Conservation (phyloP, 805 yeast genomes). For the Allodekkera sacchari region DNA sequence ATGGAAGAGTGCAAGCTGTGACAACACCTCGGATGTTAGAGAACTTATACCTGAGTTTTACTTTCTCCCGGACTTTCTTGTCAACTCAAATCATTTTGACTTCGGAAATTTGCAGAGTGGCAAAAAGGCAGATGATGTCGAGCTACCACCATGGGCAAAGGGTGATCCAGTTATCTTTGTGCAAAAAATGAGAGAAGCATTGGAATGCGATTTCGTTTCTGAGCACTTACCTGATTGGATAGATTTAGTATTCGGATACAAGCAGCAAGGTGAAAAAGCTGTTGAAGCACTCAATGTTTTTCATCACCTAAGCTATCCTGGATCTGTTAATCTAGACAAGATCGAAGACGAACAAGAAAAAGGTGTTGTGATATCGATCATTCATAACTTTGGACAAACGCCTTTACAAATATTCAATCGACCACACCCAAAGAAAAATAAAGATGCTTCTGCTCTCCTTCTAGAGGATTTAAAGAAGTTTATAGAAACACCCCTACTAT, state of each 20-base stretch:
- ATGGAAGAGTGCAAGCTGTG: slow-evolving; percentile 73
- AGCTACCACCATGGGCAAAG: slow-evolving; percentile 77
- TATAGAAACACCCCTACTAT: slow-evolving; percentile 24
- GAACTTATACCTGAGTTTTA: slow-evolving; percentile 84
- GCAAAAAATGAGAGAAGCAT: slow-evolving; percentile 68
- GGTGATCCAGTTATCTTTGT: slow-evolving; percentile 69
- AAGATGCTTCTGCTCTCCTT: slow-evolving; percentile 21
- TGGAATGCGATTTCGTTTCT: slow-evolving; percentile 77
- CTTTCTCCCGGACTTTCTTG: slow-evolving; percentile 70
- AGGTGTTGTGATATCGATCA: slow-evolving; percentile 72
- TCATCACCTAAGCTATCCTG: slow-evolving; percentile 78
- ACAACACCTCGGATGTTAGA: slow-evolving; percentile 80
- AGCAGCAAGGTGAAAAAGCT: slow-evolving; percentile 69
- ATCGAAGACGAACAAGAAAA: slow-evolving; percentile 68
- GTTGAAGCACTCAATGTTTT: slow-evolving; percentile 64
- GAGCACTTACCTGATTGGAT: slow-evolving; percentile 76
- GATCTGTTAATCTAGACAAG: slow-evolving; percentile 69
- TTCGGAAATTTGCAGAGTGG: slow-evolving; percentile 68
- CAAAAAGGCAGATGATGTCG: slow-evolving; percentile 47
- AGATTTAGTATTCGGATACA: slow-evolving; percentile 73
- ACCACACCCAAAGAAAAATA: slow-evolving; percentile 51
- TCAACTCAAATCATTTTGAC: slow-evolving; percentile 55
- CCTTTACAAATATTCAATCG: slow-evolving; percentile 64
- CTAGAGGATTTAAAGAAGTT: slow-evolving; percentile 26
- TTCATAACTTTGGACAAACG: slow-evolving; percentile 89